phyloP scores from a whole-genome alignment of 2,329 filamentous ascomycete species.

The Pestalotiopsis sp. region DNA sequence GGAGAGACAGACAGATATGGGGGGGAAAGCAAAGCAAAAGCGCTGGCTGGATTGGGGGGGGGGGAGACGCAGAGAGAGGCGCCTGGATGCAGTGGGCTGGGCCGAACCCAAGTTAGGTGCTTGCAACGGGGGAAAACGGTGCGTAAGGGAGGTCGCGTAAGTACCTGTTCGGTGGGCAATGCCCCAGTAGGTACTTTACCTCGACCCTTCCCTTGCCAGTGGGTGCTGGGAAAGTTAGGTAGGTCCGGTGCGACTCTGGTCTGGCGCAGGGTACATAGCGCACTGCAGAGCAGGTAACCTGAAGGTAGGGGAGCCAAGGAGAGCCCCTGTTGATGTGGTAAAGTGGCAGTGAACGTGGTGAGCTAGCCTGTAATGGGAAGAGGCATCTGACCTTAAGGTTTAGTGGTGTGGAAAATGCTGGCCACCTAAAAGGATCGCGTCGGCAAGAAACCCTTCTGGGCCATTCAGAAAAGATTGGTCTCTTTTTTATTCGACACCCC shows the following conservation, averaged over 20 bases:
- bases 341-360: conserved; percentile 4
- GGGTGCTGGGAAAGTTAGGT: neutral
- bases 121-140: conserved; percentile 7
- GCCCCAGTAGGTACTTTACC: neutral
- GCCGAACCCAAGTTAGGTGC: neutral
- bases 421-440: neutral
- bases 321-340: neutral
- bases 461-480: neutral
- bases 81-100: neutral
- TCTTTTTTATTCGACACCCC: neutral
- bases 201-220: neutral
- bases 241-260: neutral
- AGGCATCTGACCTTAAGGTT: conserved; percentile 9
- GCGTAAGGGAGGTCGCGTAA: neutral
- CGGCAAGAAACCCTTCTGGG: neutral
- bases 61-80: neutral
- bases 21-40: neutral
- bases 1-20: conserved; percentile 5
- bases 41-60: neutral
- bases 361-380: conserved; percentile 10
- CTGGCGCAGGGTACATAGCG: neutral
- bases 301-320: neutral
- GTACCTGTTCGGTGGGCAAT: neutral
- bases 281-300: neutral
- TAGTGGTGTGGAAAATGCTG: conserved; percentile 1